These are phyloP conservation scores for Datura wrightii DNA, from an alignment of 257 asterid genomes.

Conservation along the genomic window DNA sequence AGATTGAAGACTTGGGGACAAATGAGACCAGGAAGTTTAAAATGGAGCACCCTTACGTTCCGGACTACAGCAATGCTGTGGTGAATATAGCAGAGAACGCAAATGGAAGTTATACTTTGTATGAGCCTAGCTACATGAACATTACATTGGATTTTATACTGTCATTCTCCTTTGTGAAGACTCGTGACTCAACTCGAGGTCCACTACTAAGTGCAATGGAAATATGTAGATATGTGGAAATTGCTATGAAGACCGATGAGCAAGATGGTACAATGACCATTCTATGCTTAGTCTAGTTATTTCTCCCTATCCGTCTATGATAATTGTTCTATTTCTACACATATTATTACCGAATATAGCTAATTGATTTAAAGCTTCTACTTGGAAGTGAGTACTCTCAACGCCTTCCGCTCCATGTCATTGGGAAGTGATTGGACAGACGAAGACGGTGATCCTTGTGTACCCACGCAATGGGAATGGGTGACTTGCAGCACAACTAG, in stretches of 20 bases:
- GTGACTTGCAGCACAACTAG: conserved; percentile 68
- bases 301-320: not conserved
- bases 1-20: conserved; percentile 68
- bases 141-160: conserved; percentile 76
- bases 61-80: conserved; percentile 92
- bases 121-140: conserved; percentile 98
- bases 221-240: conserved; percentile 75
- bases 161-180: conserved; percentile 75
- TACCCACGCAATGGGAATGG: conserved; percentile 89
- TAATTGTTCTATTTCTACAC: conserved; percentile 6
- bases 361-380: conserved; percentile 40
- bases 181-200: conserved; percentile 79
- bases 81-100: conserved; percentile 96
- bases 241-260: conserved; percentile 71
- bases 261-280: conserved; percentile 61
- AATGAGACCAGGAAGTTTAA: conserved; percentile 79
- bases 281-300: conserved; percentile 1
- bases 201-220: conserved; percentile 89
- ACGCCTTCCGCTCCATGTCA: conserved; percentile 57
- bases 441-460: conserved; percentile 87
- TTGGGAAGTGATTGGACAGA: conserved; percentile 52
- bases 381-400: conserved; percentile 66
- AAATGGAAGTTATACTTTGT: conserved; percentile 83
- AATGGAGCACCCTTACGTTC: conserved; percentile 78
- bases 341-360: conserved; percentile 29